phyloP scores from a whole-genome alignment of 805 yeast genomes.

The Myxozyma monticola region DNA sequence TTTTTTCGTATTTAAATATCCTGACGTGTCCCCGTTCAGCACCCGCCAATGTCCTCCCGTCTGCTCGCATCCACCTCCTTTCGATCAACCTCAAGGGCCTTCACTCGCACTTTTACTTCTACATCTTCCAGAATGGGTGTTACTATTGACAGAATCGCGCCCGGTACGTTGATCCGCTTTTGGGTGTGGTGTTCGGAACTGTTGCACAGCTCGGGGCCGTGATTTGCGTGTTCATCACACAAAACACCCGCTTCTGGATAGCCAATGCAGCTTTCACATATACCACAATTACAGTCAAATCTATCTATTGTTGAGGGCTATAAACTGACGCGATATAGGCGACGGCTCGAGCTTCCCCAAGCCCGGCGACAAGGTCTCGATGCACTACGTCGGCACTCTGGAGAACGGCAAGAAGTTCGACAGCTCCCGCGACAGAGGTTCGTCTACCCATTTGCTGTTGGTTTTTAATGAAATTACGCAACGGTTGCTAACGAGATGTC shows the following conservation, averaged over 20 bases:
- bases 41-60: slow-evolving; percentile 12
- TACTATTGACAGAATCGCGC: slow-evolving; percentile 39
- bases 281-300: too few species aligned
- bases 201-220: too few species aligned
- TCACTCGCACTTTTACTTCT: slow-evolving; percentile 18
- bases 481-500: not conserved
- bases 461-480: not conserved
- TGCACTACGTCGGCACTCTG: slow-evolving; percentile 93
- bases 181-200: not conserved
- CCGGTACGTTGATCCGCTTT: slow-evolving; percentile 36
- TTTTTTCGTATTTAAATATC: not conserved
- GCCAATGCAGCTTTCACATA: too few species aligned
- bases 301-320: too few species aligned
- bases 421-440: slow-evolving; percentile 84
- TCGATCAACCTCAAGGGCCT: not conserved
- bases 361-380: slow-evolving; percentile 83
- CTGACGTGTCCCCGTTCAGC: too few species aligned
- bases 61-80: slow-evolving; percentile 2
- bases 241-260: too few species aligned
- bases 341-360: slow-evolving; percentile 87
- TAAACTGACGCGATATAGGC: too few species aligned
- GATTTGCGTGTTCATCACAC: too few species aligned
- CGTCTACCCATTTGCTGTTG: not conserved
- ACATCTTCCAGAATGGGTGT: slow-evolving; percentile 41
- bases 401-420: slow-evolving; percentile 96